These are phyloP conservation scores for Metarhizium rileyi DNA, from an alignment of 2,329 filamentous ascomycete species.

Conservation along the genomic window DNA sequence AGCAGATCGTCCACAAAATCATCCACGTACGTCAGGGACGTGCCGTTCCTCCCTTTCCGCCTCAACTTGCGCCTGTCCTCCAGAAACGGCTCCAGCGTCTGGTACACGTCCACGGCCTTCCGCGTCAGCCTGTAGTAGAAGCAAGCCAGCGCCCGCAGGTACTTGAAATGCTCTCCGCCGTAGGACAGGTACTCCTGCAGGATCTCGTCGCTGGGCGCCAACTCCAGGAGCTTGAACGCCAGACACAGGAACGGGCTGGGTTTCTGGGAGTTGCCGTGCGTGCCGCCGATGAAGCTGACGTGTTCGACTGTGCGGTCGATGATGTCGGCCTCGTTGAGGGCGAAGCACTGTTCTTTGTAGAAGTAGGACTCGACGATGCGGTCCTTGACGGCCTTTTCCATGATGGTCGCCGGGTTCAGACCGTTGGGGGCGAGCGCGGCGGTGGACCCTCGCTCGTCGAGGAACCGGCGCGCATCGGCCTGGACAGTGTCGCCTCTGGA, in stretches of 20 bases:
- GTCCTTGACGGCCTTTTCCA: slow-evolving; percentile 92
- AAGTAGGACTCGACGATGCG: slow-evolving; percentile 94
- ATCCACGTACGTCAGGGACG: slow-evolving; percentile 71
- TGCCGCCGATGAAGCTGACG: slow-evolving; percentile 77
- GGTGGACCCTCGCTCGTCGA: slow-evolving; percentile 81
- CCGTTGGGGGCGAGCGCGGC: slow-evolving; percentile 72
- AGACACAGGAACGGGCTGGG: slow-evolving; percentile 91
- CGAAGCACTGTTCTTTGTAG: slow-evolving; percentile 98
- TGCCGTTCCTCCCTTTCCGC: slow-evolving; percentile 63
- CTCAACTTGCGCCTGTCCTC: slow-evolving; percentile 77
- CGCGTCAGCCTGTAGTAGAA: slow-evolving; percentile 93
- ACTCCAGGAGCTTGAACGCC: slow-evolving; percentile 86
- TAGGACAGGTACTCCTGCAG: slow-evolving; percentile 70
- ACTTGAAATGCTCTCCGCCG: slow-evolving; percentile 70
- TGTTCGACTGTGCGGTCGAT: slow-evolving; percentile 82
- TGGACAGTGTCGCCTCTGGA: slow-evolving; percentile 46
- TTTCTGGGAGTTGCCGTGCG: slow-evolving; percentile 73
- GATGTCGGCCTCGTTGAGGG: slow-evolving; percentile 72
- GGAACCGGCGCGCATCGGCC: slow-evolving; percentile 71
- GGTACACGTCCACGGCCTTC: slow-evolving; percentile 70
- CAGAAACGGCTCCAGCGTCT: slow-evolving; percentile 70
- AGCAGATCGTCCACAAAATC: slow-evolving; percentile 90
- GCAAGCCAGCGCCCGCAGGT: slow-evolving; percentile 76
- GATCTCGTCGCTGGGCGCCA: slow-evolving; percentile 70
- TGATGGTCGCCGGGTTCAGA: slow-evolving; percentile 87